Evolutionary conservation across 805 yeast species (phyloP).

Genomic region (Wickerhamomyces hampshirensis): DNA sequence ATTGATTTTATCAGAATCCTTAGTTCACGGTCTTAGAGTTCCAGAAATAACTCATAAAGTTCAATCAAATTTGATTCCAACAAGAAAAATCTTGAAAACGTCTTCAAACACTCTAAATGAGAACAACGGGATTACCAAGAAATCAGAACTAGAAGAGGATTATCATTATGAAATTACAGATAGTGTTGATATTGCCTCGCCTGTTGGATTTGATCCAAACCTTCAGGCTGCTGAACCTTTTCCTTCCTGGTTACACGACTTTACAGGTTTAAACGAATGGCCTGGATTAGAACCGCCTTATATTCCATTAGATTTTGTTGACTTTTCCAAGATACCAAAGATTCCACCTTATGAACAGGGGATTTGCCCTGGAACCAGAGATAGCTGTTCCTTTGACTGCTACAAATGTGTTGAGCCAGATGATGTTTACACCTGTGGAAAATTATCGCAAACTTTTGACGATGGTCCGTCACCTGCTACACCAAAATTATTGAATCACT

Average conservation of each 20-base stretch:
- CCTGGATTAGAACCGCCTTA: constrained; percentile 88
- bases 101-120: neutral
- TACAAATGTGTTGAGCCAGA: constrained; percentile 68
- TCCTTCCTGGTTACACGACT: constrained; percentile 73
- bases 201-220: constrained; percentile 25
- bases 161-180: neutral
- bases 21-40: too few species aligned
- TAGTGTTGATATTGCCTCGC: constrained; percentile 6
- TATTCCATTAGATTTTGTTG: constrained; percentile 70
- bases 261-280: constrained; percentile 76
- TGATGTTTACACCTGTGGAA: constrained; percentile 72
- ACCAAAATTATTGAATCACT: constrained; percentile 45
- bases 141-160: too few species aligned
- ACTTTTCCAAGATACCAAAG: constrained; percentile 48
- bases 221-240: constrained; percentile 40
- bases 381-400: constrained; percentile 82
- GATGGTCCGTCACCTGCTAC: constrained; percentile 90
- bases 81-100: neutral
- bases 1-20: too few species aligned
- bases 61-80: neutral
- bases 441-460: constrained; percentile 83
- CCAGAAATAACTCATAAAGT: neutral
- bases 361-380: constrained; percentile 49
- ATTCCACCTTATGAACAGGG: constrained; percentile 50
- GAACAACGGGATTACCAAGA: too few species aligned